Evolutionary conservation across 352 stramenopile genomes (phyloP).

Genomic region (Globisporangium heterothallicum): DNA sequence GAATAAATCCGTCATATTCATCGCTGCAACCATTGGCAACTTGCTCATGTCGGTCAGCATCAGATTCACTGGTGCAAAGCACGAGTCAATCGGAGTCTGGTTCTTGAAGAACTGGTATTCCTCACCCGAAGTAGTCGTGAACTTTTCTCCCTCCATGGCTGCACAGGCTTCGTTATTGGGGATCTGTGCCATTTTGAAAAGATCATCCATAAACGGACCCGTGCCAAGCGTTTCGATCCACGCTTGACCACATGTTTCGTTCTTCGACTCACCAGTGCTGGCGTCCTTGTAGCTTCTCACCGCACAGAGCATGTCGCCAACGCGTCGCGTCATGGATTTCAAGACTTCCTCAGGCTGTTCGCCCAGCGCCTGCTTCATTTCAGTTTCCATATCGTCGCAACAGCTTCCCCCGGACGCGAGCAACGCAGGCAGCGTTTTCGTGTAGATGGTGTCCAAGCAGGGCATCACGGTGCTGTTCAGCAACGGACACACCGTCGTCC

Average conservation of each 20-base stretch:
- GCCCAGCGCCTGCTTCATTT: slow-evolving; percentile 22
- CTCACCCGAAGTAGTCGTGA: slow-evolving; percentile 19
- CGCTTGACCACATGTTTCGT: slow-evolving; percentile 18
- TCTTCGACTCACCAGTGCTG: slow-evolving; percentile 14
- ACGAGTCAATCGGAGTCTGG: slow-evolving; percentile 23
- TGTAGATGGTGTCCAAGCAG: slow-evolving; percentile 26
- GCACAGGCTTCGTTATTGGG: slow-evolving; percentile 25
- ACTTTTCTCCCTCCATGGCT: slow-evolving; percentile 28
- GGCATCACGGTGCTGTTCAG: slow-evolving; percentile 28
- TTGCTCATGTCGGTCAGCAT: slow-evolving; percentile 26
- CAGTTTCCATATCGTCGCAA: slow-evolving; percentile 23
- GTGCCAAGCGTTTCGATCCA: slow-evolving; percentile 13
- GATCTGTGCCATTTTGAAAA: slow-evolving; percentile 26
- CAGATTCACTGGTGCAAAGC: slow-evolving; percentile 31
- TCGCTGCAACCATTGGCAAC: slow-evolving; percentile 20
- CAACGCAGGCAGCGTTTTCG: slow-evolving; percentile 20
- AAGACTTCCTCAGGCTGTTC: slow-evolving; percentile 19
- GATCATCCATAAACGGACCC: slow-evolving; percentile 17
- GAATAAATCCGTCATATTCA: slow-evolving; percentile 6
- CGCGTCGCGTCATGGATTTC: slow-evolving; percentile 12
- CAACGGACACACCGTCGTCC: slow-evolving; percentile 20
- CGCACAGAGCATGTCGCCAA: slow-evolving; percentile 28
- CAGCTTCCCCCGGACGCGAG: slow-evolving; percentile 23
- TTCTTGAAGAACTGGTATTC: slow-evolving; percentile 24
- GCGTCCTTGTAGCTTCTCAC: slow-evolving; percentile 10